Conservation (phyloP, 1,284 basidiomycete genomes). For the Bondarzewia mesenterica region DNA sequence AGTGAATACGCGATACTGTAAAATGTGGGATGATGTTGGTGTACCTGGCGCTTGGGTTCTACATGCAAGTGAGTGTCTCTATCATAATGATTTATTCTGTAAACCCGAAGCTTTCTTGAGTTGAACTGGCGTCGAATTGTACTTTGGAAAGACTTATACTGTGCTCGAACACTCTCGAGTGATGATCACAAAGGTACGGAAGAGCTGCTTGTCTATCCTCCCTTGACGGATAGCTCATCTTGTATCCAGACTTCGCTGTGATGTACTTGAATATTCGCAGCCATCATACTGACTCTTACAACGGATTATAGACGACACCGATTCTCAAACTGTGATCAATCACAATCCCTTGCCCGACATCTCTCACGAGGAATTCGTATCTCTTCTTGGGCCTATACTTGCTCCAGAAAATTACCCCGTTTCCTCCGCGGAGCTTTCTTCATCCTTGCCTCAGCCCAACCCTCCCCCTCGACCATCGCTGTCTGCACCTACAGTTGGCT, state of each 20-base stretch:
- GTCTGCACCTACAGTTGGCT: conserved; percentile 17
- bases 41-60: conserved; percentile 79
- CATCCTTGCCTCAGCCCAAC: conserved; percentile 21
- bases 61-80: conserved; percentile 53
- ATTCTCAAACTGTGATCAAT: conserved; percentile 64
- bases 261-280: too few relatives aligned
- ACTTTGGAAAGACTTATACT: too few relatives aligned
- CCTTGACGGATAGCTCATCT: too few relatives aligned
- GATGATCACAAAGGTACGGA: too few relatives aligned
- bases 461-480: conserved; percentile 15
- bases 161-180: too few relatives aligned
- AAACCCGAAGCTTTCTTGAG: too few relatives aligned
- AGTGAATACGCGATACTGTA: conserved; percentile 65
- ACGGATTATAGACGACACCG: conserved; percentile 39
- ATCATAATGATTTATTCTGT: too few relatives aligned
- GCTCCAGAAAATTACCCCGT: conserved; percentile 65
- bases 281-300: not conserved
- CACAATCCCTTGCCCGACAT: conserved; percentile 80
- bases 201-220: too few relatives aligned
- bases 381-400: conserved; percentile 65
- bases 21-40: conserved; percentile 58
- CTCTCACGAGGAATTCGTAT: conserved; percentile 76
- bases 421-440: conserved; percentile 13
- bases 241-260: too few relatives aligned
- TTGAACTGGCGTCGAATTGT: too few relatives aligned